Conservation (phyloP, 208 protist genomes). For the Acanthamoeba sp. region DNA sequence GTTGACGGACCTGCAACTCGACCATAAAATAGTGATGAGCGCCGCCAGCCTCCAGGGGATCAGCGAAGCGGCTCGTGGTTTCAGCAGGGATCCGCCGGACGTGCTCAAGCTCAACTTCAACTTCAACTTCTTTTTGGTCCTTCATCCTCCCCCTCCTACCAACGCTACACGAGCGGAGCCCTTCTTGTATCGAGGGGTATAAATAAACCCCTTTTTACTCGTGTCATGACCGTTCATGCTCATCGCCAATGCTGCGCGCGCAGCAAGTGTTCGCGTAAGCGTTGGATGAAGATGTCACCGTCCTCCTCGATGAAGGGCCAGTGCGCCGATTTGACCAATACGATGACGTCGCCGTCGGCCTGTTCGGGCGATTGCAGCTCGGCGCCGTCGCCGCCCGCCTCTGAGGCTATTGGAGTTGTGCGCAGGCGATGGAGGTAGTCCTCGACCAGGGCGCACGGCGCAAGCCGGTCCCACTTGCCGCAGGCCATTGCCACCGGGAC, state of each 20-base stretch:
- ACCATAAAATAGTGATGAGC: no score
- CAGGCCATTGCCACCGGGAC: conserved; percentile 30
- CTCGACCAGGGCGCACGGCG: conserved; percentile 22
- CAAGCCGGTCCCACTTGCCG: conserved; percentile 8
- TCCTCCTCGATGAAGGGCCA: conserved; percentile 62
- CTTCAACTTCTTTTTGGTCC: no score
- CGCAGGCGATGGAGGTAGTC: background rate
- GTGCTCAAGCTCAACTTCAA: no score
- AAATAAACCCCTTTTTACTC: no score
- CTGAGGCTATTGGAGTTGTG: background rate
- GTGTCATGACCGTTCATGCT: no score
- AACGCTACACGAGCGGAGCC: no score
- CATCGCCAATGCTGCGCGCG: background rate
- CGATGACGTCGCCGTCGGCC: background rate
- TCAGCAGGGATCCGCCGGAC: no score
- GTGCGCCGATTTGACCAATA: background rate
- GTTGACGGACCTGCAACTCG: no score
- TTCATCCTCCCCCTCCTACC: no score
- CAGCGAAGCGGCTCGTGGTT: no score
- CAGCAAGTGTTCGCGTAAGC: background rate
- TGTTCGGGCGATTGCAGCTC: background rate
- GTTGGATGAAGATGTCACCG: background rate
- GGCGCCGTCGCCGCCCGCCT: background rate
- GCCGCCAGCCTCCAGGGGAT: no score
- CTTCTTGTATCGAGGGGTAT: no score